Evolutionary conservation across 306 rosid species (phyloP), one percentile per base, ranked within the genome.

Genomic region (Citrullus amarus): DNA sequence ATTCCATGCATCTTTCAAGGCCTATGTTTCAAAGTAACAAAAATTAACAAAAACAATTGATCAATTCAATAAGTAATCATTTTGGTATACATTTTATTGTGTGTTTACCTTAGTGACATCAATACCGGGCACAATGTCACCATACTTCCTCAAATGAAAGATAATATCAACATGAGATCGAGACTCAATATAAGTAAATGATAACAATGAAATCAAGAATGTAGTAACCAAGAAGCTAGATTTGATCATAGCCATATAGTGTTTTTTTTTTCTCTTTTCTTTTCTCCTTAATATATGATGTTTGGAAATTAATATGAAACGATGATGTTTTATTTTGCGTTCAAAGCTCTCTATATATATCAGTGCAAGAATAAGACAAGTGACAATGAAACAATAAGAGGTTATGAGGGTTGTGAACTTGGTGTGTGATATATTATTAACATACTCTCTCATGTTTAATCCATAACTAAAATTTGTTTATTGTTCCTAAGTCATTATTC

Each of bases 91-190:
- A 56, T 36, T 5, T 36, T 56, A 6, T 56, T 22, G 11, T 7
- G 0, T 4, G 4, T 28, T 60, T 81, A 84, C 87, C 84, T 56
- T 13, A 0, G 76, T 66, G 2, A 74, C 22, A 44, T 84, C 87
- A 3, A 11, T 10, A 9, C 43, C 44, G 8, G 70, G 6, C 10
- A 54, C 59, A 43, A 71, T 44, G 36, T 55, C 82, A 20, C 82
- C 82, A 38, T 72, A 86, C 3, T 36, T 68, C 2, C 51, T 48
- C 18, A 86, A 43, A 9, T 75, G 62, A 9, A 68, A 80, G 13
- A 61, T 13, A 28, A 10, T 8, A 60, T 30, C 39, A n/a, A 6
- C 59, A 54, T 0, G 20, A 54, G 22, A 54, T 54, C 6, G 11
- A 54, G 59, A 3, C 6, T 51, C 56, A 11, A 51, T 4, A 25